phyloP scores from a whole-genome alignment of 345 rosid genomes.

The Draba incana region DNA sequence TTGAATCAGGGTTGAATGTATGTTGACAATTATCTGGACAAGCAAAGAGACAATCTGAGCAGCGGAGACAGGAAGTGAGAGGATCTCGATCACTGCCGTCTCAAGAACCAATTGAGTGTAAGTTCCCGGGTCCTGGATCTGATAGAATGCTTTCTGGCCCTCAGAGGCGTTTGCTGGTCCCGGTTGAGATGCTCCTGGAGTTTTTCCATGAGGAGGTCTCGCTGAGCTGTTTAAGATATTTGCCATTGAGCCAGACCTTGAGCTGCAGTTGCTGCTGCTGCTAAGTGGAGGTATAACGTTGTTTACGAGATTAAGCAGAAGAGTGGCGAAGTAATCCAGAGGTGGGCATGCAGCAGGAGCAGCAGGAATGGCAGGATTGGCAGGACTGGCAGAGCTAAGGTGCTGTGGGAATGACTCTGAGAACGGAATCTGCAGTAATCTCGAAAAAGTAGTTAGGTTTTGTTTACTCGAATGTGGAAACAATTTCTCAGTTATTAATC shows the following conservation, averaged over 20 bases:
- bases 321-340: constrained; percentile 86
- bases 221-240: constrained; percentile 58
- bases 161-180: constrained; percentile 74
- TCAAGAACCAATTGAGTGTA: constrained; percentile 93
- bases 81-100: constrained; percentile 91
- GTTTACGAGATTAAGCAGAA: constrained; percentile 85
- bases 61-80: constrained; percentile 90
- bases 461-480: constrained; percentile 13
- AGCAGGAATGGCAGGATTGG: constrained; percentile 33
- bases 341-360: constrained; percentile 78
- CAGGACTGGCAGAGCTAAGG: constrained; percentile 66
- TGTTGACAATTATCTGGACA: constrained; percentile 86
- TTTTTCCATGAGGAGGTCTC: constrained; percentile 67
- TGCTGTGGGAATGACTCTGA: constrained; percentile 94
- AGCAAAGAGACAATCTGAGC: constrained; percentile 84
- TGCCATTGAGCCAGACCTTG: constrained; percentile 64
- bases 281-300: constrained; percentile 89
- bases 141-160: constrained; percentile 88
- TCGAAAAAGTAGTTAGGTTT: constrained; percentile 16
- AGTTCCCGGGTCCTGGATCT: constrained; percentile 98
- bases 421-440: constrained; percentile 70
- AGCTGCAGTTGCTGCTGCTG: constrained; percentile 50
- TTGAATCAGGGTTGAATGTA: constrained; percentile 91
- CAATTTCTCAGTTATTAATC: constrained; percentile 4
- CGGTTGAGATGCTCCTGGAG: constrained; percentile 71